phyloP scores from a whole-genome alignment of 1,284 basidiomycete species.

The Pseudomicrostroma phylloplanum region DNA sequence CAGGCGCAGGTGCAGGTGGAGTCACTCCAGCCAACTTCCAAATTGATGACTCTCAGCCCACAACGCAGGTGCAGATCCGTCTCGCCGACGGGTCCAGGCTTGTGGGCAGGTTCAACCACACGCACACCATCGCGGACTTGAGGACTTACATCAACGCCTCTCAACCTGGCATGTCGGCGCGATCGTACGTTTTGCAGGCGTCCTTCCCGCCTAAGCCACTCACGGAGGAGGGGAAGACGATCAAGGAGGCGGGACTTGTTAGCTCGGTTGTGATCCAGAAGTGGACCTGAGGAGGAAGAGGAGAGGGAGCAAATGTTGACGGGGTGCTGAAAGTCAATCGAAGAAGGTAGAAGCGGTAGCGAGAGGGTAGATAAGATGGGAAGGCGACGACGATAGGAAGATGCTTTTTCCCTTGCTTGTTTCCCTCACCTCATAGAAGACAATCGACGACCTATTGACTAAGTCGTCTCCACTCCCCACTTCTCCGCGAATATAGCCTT shows the following conservation, averaged over 20 bases:
- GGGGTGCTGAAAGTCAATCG: no score
- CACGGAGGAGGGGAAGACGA: conserved; percentile 35
- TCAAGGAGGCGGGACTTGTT: conserved; percentile 42
- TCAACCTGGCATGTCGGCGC: conserved; percentile 36
- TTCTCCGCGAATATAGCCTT: no score
- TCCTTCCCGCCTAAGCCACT: conserved; percentile 48
- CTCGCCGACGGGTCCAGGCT: conserved; percentile 82
- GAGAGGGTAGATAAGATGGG: no score
- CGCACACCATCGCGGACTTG: conserved; percentile 81
- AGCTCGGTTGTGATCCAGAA: conserved; percentile 47
- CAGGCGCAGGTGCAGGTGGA: conserved; percentile 21
- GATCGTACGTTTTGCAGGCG: conserved; percentile 36
- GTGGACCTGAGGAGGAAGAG: conserved; percentile 17
- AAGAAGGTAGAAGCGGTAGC: no score
- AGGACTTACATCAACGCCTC: conserved; percentile 74
- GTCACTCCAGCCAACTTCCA: conserved; percentile 55
- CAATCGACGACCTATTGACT: no score
- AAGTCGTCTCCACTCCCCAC: no score
- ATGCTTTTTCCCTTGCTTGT: no score
- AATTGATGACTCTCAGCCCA: conserved; percentile 73
- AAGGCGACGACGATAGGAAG: no score
- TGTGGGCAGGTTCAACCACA: conserved; percentile 81
- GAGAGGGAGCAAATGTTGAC: no score
- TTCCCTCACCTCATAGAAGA: no score
- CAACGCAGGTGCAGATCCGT: conserved; percentile 83